Evolutionary conservation across 495 filamentous ascomycete species (phyloP).

Genomic region (Xylaria acuta): DNA sequence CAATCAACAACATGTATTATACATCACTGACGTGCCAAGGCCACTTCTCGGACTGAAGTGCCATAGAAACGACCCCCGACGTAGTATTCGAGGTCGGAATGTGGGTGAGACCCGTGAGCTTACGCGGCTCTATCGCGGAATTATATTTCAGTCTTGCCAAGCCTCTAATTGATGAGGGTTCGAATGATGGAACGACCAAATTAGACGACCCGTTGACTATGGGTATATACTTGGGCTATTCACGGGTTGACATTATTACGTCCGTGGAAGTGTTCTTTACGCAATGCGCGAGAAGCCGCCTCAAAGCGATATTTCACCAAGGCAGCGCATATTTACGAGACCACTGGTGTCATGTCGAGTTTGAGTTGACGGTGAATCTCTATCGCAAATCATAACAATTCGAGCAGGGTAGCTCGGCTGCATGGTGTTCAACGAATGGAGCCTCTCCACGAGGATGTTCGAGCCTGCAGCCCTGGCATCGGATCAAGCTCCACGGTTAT

Average conservation of each 20-base stretch:
- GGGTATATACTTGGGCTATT: not conserved
- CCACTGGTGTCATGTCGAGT: not conserved
- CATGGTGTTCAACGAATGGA: conserved; percentile 1
- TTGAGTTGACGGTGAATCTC: not conserved
- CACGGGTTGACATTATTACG: not conserved
- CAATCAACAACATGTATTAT: conserved; percentile 11
- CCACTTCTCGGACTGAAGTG: not conserved
- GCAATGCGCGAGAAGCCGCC: not conserved
- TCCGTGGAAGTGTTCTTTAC: not conserved
- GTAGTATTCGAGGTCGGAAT: conserved; percentile 1
- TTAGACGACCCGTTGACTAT: not conserved
- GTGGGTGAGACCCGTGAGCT: conserved; percentile 20
- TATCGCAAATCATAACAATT: not conserved
- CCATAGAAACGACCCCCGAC: not conserved
- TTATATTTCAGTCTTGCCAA: conserved; percentile 7
- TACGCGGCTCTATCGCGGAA: conserved; percentile 9
- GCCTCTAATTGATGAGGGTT: not conserved
- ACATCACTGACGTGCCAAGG: conserved; percentile 13
- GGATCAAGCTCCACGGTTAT: not conserved
- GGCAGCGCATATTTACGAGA: not conserved
- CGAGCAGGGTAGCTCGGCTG: not conserved
- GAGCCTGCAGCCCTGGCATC: conserved; percentile 1
- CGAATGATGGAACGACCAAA: not conserved
- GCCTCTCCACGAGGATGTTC: conserved; percentile 6
- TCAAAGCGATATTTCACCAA: not conserved